Evolutionary conservation across 2,329 filamentous ascomycete species (phyloP).

Genomic region (Diplodia scrobiculata): DNA sequence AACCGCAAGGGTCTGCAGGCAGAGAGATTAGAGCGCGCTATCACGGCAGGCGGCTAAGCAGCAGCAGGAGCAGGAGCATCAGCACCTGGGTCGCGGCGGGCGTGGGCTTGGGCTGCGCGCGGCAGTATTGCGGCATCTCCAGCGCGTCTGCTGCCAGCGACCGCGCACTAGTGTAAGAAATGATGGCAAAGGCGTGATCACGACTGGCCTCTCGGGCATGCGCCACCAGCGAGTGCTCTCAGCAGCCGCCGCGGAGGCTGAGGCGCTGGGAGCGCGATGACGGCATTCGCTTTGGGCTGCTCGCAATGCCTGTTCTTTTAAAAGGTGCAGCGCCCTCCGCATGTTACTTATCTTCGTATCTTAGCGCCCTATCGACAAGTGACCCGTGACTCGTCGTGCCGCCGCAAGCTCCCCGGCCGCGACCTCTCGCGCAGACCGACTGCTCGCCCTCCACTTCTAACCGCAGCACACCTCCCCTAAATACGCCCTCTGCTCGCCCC

Average conservation of each 20-base stretch:
- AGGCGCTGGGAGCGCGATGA: slow-evolving; percentile 13
- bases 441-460: slow-evolving; percentile 17
- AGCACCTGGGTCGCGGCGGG: background rate
- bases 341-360: slow-evolving; percentile 11
- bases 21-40: slow-evolving; percentile 7
- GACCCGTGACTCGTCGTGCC: slow-evolving; percentile 13
- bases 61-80: background rate
- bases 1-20: slow-evolving; percentile 14
- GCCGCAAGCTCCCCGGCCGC: slow-evolving; percentile 6
- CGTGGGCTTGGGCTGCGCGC: background rate
- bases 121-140: slow-evolving; percentile 18
- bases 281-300: slow-evolving; percentile 11
- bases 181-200: slow-evolving; percentile 28
- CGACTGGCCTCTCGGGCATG: slow-evolving; percentile 19
- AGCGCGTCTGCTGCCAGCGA: slow-evolving; percentile 19
- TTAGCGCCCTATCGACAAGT: slow-evolving; percentile 4
- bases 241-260: slow-evolving; percentile 11
- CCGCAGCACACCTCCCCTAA: slow-evolving; percentile 18
- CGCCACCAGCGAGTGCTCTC: slow-evolving; percentile 13
- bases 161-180: slow-evolving; percentile 19
- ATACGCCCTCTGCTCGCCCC: slow-evolving; percentile 3
- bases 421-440: slow-evolving; percentile 23
- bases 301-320: slow-evolving; percentile 21
- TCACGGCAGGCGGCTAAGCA: slow-evolving; percentile 15
- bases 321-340: background rate